Percentiles rank a stretch among this genome's conserved stretches.
phyloP scores from a whole-genome alignment of 2,329 filamentous ascomycete genomes.

The Ophiosphaerella narmari region DNA sequence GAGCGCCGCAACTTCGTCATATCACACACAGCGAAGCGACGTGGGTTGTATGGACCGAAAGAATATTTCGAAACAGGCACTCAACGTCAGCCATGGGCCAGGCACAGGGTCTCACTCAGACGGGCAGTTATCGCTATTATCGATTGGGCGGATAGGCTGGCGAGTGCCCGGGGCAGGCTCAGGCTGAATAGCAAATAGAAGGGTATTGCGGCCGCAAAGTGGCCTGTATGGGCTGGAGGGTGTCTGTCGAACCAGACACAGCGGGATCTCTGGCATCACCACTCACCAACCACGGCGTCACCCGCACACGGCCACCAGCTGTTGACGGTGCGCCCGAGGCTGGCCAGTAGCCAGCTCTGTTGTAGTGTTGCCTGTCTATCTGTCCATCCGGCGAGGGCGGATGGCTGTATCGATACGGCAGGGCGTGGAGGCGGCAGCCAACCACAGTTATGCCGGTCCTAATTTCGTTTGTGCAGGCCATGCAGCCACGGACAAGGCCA shows the following conservation, averaged over 20 bases:
- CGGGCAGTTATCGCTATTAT: conserved; percentile 44
- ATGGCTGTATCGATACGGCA: conserved; percentile 17
- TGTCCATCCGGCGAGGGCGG: conserved; percentile 21
- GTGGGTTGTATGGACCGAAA: conserved; percentile 28
- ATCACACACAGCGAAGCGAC: conserved; percentile 22
- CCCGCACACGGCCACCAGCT: conserved; percentile 2
- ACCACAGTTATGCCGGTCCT: conserved; percentile 28
- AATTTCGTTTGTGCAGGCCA: conserved; percentile 40
- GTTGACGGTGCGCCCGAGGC: conserved; percentile 15
- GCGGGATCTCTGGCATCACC: not conserved
- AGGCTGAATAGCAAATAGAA: conserved; percentile 32
- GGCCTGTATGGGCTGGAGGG: conserved; percentile 8
- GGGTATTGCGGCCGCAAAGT: conserved; percentile 16
- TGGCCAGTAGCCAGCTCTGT: conserved; percentile 5
- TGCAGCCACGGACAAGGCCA: conserved; percentile 36
- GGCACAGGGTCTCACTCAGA: conserved; percentile 31
- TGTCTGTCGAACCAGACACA: conserved; percentile 33
- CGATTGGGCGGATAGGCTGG: conserved; percentile 47
- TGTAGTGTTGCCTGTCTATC: conserved; percentile 14
- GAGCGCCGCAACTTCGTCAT: conserved; percentile 25
- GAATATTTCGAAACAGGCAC: conserved; percentile 42
- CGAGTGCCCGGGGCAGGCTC: conserved; percentile 17
- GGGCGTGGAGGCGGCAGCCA: conserved; percentile 17
- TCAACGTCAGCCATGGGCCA: conserved; percentile 34
- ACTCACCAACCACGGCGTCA: conserved; percentile 1